Evolutionary conservation across 169 alveolate species (phyloP).

Genomic region (Cryptosporidium andersoni): DNA sequence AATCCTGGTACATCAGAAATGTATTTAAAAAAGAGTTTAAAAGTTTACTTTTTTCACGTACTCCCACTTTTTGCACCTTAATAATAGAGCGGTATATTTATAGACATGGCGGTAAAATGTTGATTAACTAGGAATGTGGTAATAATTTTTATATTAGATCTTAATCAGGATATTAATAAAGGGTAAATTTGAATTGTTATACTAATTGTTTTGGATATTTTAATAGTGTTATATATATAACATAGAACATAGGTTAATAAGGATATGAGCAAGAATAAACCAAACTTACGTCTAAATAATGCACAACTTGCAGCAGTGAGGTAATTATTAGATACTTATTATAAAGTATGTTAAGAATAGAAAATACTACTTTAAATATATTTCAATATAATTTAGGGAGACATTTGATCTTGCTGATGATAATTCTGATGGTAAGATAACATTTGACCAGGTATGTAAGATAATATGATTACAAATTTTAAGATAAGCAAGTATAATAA

Average conservation of each 20-base stretch:
- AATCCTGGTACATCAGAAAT: constrained; percentile 30
- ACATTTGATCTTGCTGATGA: constrained; percentile 67
- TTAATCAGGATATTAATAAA: not conserved
- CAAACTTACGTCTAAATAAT: constrained; percentile 40
- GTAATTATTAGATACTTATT: too few relatives aligned
- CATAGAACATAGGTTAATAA: not conserved
- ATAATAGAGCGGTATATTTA: too few relatives aligned
- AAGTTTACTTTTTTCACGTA: too few relatives aligned
- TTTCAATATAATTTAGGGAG: not conserved
- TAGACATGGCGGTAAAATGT: too few relatives aligned
- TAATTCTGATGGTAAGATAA: constrained; percentile 64
- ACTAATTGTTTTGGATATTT: not conserved
- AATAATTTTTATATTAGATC: not conserved
- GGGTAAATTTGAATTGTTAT: not conserved
- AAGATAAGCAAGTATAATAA: not conserved
- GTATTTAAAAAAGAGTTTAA: not conserved
- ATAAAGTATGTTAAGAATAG: too few relatives aligned
- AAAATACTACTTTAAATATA: too few relatives aligned
- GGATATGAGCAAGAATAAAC: constrained; percentile 9
- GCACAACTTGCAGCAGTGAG: constrained; percentile 42
- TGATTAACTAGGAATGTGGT: not conserved
- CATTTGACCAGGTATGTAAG: constrained; percentile 68
- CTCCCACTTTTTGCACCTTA: too few relatives aligned
- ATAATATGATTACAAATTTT: not conserved
- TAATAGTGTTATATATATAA: not conserved